A percentile compares a stretch with the other conserved stretches of the same genome.
These are phyloP conservation scores for Diaporthe humulicola DNA, from an alignment of 2,329 filamentous ascomycete species.

Conservation along the genomic window DNA sequence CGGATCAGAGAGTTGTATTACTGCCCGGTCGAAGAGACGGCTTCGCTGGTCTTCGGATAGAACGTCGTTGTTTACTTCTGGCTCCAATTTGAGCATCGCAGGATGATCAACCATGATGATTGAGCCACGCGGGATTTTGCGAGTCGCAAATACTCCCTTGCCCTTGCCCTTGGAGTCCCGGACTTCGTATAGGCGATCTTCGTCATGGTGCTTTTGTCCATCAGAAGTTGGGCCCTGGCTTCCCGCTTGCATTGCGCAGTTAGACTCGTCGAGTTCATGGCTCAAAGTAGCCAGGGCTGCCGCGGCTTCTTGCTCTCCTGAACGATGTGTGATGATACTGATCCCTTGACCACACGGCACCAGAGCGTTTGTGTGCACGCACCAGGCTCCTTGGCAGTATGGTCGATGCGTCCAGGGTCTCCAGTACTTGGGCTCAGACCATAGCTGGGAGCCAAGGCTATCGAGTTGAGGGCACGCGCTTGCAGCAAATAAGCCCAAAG, in stretches of 20 bases:
- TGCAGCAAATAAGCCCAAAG: background rate
- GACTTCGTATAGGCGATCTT: background rate
- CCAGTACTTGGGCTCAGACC: conserved; percentile 2
- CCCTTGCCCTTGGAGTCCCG: background rate
- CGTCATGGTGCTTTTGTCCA: background rate
- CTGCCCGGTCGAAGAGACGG: background rate
- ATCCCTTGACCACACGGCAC: conserved; percentile 7
- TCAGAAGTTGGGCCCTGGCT: background rate
- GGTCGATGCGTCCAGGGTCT: conserved; percentile 13
- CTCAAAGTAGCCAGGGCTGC: background rate
- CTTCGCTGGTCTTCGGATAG: background rate
- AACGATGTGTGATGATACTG: conserved; percentile 19
- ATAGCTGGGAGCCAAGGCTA: background rate
- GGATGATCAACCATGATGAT: conserved; percentile 6
- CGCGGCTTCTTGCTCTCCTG: background rate
- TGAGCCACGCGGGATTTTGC: background rate
- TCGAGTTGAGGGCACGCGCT: background rate
- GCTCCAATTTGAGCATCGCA: conserved; percentile 12
- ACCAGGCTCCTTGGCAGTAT: background rate
- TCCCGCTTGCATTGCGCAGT: background rate
- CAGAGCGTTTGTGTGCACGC: conserved; percentile 2
- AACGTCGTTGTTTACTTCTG: background rate
- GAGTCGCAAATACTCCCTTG: conserved; percentile 3
- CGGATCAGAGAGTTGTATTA: background rate
- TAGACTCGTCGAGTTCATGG: background rate